Conservation (phyloP, 1,284 basidiomycete genomes). For the Flammula alnicola region DNA sequence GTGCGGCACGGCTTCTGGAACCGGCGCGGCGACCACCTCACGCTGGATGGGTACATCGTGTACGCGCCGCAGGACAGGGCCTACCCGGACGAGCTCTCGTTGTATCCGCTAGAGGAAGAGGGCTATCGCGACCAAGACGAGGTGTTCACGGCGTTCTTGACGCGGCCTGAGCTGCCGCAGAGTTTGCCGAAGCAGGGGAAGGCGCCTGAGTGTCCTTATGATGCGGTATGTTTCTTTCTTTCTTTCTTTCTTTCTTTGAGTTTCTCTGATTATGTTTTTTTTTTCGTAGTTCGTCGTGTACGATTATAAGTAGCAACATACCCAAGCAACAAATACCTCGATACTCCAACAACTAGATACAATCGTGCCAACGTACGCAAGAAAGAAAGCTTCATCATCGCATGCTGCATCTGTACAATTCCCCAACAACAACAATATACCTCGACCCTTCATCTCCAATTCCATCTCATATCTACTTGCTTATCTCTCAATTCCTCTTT, state of each 20-base stretch:
- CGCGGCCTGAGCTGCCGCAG: slow-evolving; percentile 58
- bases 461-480: too few relatives aligned
- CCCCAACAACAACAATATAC: too few relatives aligned
- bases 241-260: background rate
- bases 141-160: slow-evolving; percentile 44
- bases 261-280: background rate
- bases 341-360: too few relatives aligned
- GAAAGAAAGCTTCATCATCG: too few relatives aligned
- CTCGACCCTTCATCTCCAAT: too few relatives aligned
- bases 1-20: slow-evolving; percentile 70
- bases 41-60: slow-evolving; percentile 56
- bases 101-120: slow-evolving; percentile 60
- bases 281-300: slow-evolving; percentile 4
- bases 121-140: slow-evolving; percentile 59
- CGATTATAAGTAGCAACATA: too few relatives aligned
- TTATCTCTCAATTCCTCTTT: too few relatives aligned
- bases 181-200: slow-evolving; percentile 59
- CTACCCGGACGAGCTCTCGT: slow-evolving; percentile 60
- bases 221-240: slow-evolving; percentile 41
- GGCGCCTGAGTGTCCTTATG: slow-evolving; percentile 58
- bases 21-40: slow-evolving; percentile 67
- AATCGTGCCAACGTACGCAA: too few relatives aligned
- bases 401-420: too few relatives aligned
- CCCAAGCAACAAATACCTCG: too few relatives aligned
- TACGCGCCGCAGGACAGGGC: slow-evolving; percentile 57